Evolutionary conservation across 2,329 filamentous ascomycete genomes (phyloP).

Genomic region (Nakataea oryzae): DNA sequence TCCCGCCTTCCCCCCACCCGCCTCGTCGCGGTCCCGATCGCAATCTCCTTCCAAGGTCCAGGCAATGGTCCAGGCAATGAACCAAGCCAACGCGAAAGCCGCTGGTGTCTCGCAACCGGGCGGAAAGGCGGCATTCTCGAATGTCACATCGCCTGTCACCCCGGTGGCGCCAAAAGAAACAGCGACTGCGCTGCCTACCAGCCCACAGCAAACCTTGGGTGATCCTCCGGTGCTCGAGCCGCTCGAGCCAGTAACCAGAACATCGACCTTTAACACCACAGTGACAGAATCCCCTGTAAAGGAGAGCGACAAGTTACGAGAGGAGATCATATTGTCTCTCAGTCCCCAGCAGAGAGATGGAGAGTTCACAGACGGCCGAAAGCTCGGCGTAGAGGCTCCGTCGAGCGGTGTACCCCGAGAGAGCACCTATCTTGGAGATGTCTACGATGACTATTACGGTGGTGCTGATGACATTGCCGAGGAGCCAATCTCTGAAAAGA

Average conservation of each 20-base stretch:
- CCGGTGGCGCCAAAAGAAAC: neutral
- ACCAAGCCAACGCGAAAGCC: neutral
- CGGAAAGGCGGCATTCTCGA: neutral
- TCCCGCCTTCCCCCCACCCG: too few species aligned
- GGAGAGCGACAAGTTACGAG: slow-evolving; percentile 60
- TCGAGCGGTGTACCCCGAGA: slow-evolving; percentile 25
- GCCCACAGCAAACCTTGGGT: slow-evolving; percentile 8
- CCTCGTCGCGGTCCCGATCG: neutral
- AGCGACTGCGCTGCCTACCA: slow-evolving; percentile 10
- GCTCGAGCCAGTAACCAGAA: slow-evolving; percentile 25
- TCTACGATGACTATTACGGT: slow-evolving; percentile 58
- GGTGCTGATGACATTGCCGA: slow-evolving; percentile 32
- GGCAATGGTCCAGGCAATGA: neutral
- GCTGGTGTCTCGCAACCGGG: neutral
- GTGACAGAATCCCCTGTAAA: slow-evolving; percentile 42
- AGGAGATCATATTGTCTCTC: slow-evolving; percentile 65
- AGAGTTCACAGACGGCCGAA: neutral
- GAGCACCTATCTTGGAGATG: slow-evolving; percentile 53
- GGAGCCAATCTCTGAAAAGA: neutral
- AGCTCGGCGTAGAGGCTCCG: neutral
- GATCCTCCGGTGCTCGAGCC: slow-evolving; percentile 18
- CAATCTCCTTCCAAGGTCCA: neutral
- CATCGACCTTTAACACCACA: slow-evolving; percentile 34
- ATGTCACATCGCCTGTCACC: neutral
- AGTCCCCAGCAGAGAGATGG: slow-evolving; percentile 28